phyloP scores from a whole-genome alignment of 768 basidiomycete genomes.

The Russula sp. region DNA sequence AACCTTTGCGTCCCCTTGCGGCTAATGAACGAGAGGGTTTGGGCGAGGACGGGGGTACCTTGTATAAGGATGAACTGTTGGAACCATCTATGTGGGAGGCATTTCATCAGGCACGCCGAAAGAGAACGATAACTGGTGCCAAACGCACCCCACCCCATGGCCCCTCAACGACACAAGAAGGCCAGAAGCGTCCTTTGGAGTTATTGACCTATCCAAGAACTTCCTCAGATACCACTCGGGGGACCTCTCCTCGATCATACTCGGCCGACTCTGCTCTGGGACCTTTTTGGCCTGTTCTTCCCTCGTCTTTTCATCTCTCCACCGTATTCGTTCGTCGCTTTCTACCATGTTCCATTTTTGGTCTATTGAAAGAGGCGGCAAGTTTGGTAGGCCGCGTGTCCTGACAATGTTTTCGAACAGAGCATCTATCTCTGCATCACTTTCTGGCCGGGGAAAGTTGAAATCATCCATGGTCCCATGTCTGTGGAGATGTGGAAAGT shows the following conservation, averaged over 20 bases:
- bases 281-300: slow-evolving; percentile 58
- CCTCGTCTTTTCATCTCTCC: slow-evolving; percentile 64
- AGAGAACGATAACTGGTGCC: background rate
- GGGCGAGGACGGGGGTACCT: slow-evolving; percentile 81
- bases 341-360: slow-evolving; percentile 93
- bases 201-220: slow-evolving; percentile 83
- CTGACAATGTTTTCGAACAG: slow-evolving; percentile 75
- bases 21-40: slow-evolving; percentile 69
- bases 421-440: slow-evolving; percentile 69
- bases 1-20: slow-evolving; percentile 62
- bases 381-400: slow-evolving; percentile 57
- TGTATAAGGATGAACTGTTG: slow-evolving; percentile 65
- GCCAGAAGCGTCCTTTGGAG: slow-evolving; percentile 69
- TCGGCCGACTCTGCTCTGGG: slow-evolving; percentile 50
- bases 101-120: background rate
- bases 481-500: slow-evolving; percentile 32
- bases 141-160: slow-evolving; percentile 66
- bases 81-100: slow-evolving; percentile 59
- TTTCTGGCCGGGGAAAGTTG: slow-evolving; percentile 68
- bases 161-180: slow-evolving; percentile 75
- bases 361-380: slow-evolving; percentile 58
- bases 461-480: slow-evolving; percentile 51
- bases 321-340: slow-evolving; percentile 73
- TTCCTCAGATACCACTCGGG: slow-evolving; percentile 93
- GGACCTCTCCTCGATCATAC: slow-evolving; percentile 54